Evolutionary conservation across 2,329 filamentous ascomycete species (phyloP).

Genomic region (Aspergillus brasiliensis): DNA sequence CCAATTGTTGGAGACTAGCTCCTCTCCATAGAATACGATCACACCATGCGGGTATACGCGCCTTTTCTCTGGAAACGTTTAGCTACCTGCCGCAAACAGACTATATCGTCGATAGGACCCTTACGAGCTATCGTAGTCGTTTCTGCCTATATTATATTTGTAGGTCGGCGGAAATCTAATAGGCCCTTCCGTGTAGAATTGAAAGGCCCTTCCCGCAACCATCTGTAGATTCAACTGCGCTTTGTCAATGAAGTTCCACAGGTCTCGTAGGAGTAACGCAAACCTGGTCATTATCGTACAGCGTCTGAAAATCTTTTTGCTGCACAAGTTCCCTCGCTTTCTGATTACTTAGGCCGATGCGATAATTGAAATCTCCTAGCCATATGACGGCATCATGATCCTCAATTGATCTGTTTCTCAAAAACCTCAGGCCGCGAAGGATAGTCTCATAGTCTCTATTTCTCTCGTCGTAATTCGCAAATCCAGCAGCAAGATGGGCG

Average conservation of each 20-base stretch:
- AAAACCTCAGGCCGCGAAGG: slow-evolving; percentile 82
- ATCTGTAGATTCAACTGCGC: slow-evolving; percentile 86
- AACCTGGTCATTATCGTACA: slow-evolving; percentile 92
- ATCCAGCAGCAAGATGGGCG: slow-evolving; percentile 92
- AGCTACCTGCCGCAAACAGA: slow-evolving; percentile 23
- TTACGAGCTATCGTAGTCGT: slow-evolving; percentile 88
- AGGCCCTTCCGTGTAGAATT: slow-evolving; percentile 84
- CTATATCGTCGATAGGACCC: slow-evolving; percentile 27
- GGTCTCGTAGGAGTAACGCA: background rate
- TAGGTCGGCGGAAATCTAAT: slow-evolving; percentile 93
- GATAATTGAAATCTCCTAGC: slow-evolving; percentile 98
- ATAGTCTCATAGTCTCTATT: slow-evolving; percentile 93
- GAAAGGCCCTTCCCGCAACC: slow-evolving; percentile 87
- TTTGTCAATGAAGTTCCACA: slow-evolving; percentile 16
- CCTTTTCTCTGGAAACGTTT: slow-evolving; percentile 70
- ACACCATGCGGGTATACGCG: slow-evolving; percentile 94
- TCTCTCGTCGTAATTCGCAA: slow-evolving; percentile 93
- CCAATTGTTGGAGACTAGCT: slow-evolving; percentile 74
- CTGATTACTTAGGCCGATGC: slow-evolving; percentile 82
- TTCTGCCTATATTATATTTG: slow-evolving; percentile 87
- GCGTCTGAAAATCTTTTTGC: slow-evolving; percentile 69
- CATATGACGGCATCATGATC: slow-evolving; percentile 91
- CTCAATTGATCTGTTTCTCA: slow-evolving; percentile 85
- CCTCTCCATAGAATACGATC: slow-evolving; percentile 91
- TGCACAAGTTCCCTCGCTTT: slow-evolving; percentile 74